These are phyloP conservation scores for Luffa aegyptiaca DNA, from an alignment of 306 rosid species.

Conservation along the genomic window DNA sequence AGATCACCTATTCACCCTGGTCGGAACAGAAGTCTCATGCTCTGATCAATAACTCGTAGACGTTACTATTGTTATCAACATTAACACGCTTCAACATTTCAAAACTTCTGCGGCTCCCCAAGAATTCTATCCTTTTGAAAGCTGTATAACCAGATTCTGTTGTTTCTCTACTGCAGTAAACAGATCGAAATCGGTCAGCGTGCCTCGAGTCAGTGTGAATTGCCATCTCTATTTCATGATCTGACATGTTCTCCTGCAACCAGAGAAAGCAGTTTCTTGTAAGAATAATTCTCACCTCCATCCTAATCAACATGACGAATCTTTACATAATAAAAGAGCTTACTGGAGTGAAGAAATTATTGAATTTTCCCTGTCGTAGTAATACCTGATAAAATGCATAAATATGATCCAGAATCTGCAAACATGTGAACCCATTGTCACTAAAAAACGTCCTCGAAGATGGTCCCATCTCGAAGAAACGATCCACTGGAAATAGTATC, in stretches of 20 bases:
- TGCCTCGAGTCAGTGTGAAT: conserved; percentile 90
- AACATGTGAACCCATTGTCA: conserved; percentile 66
- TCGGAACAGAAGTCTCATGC: conserved; percentile 32
- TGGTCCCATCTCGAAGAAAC: conserved; percentile 93
- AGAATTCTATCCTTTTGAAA: conserved; percentile 67
- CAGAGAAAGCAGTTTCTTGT: neutral
- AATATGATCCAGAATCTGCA: conserved; percentile 70
- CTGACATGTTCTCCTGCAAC: conserved; percentile 73
- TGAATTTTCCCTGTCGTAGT: neutral
- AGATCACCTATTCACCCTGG: too few relatives aligned
- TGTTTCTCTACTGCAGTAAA: conserved; percentile 59
- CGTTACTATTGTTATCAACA: conserved; percentile 81
- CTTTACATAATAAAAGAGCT: neutral
- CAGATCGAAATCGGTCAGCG: conserved; percentile 75
- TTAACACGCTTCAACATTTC: conserved; percentile 85
- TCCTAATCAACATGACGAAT: neutral
- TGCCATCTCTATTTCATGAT: conserved; percentile 68
- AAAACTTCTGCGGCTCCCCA: conserved; percentile 80
- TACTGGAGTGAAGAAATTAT: neutral
- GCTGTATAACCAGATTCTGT: conserved; percentile 31
- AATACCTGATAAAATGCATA: conserved; percentile 84
- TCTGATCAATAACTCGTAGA: conserved; percentile 78
- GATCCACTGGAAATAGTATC: conserved; percentile 76
- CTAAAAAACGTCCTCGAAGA: conserved; percentile 69
- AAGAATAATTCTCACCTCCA: neutral